These are phyloP conservation scores for Prunus mume DNA, from an alignment of 306 rosid genomes.

Conservation along the genomic window DNA sequence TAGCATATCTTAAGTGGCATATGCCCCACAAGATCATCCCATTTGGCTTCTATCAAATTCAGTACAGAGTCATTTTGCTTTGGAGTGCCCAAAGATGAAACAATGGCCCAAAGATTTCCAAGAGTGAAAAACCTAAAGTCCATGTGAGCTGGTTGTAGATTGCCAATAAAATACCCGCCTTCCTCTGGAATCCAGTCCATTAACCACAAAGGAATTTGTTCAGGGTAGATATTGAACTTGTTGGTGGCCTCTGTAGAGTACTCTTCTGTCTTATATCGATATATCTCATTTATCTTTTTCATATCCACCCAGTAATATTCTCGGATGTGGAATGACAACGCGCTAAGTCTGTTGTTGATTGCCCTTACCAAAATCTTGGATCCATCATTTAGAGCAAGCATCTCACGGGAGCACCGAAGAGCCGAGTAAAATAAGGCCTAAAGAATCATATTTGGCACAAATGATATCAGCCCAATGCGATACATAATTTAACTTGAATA, in stretches of 20 bases:
- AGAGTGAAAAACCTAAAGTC: slow-evolving; percentile 95
- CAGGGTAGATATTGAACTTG: slow-evolving; percentile 97
- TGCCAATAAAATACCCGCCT: slow-evolving; percentile 90
- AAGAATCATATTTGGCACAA: slow-evolving; percentile 19
- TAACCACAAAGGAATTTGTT: slow-evolving; percentile 90
- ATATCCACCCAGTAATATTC: slow-evolving; percentile 95
- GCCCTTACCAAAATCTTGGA: slow-evolving; percentile 68
- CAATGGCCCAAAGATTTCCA: slow-evolving; percentile 92
- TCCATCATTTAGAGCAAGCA: slow-evolving; percentile 58
- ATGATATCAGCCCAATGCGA: slow-evolving; percentile 21
- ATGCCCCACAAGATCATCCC: slow-evolving; percentile 81
- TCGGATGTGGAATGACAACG: slow-evolving; percentile 85
- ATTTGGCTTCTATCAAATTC: slow-evolving; percentile 76
- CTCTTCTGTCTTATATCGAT: slow-evolving; percentile 94
- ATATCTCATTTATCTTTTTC: slow-evolving; percentile 85
- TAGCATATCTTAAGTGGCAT: slow-evolving; percentile 93
- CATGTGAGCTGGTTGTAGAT: slow-evolving; percentile 98
- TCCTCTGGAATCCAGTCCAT: slow-evolving; percentile 95
- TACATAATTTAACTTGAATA: background rate
- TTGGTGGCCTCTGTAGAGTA: slow-evolving; percentile 84
- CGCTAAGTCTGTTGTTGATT: slow-evolving; percentile 83
- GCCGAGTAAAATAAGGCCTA: slow-evolving; percentile 97
- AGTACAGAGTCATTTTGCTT: slow-evolving; percentile 72
- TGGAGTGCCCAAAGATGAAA: slow-evolving; percentile 90
- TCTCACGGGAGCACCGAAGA: slow-evolving; percentile 81